A percentile compares a stretch with the other conserved stretches of the same genome.
Evolutionary conservation across 2,329 filamentous ascomycete species (phyloP).

Genomic region (Neopestalotiopsis rosae): DNA sequence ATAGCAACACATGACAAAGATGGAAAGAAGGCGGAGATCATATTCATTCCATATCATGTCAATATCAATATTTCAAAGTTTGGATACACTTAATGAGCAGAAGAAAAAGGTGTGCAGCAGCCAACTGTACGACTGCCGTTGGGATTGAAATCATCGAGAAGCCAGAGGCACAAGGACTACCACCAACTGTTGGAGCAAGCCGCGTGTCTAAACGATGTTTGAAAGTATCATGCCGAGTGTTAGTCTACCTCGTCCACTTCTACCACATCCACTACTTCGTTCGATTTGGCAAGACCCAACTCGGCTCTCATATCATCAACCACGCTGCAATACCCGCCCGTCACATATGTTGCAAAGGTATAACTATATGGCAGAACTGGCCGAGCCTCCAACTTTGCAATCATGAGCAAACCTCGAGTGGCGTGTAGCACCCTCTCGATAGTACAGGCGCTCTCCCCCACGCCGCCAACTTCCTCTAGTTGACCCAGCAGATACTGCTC

Average conservation of each 20-base stretch:
- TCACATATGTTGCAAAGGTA: not conserved
- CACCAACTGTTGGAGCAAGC: no score
- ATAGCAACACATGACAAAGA: not conserved
- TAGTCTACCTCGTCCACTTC: no score
- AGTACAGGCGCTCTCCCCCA: not conserved
- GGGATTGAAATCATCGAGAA: no score
- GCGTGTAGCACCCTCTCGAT: not conserved
- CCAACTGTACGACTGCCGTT: no score
- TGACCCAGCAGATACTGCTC: not conserved
- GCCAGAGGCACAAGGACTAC: no score
- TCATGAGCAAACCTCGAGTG: not conserved
- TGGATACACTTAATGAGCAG: not conserved
- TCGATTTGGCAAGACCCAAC: not conserved
- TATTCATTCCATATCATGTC: not conserved
- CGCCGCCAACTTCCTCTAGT: not conserved
- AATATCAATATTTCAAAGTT: not conserved
- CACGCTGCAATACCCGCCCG: not conserved
- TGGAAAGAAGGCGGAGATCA: no score
- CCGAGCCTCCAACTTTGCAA: not conserved
- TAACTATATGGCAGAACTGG: not conserved
- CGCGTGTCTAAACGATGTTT: not conserved
- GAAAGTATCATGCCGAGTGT: not conserved
- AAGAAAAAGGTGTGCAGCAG: no score
- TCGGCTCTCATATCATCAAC: constrained; percentile 6
- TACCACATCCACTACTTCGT: no score